Conservation (phyloP, 192 early-diverging fungal species). For the Backusella macrospora region DNA sequence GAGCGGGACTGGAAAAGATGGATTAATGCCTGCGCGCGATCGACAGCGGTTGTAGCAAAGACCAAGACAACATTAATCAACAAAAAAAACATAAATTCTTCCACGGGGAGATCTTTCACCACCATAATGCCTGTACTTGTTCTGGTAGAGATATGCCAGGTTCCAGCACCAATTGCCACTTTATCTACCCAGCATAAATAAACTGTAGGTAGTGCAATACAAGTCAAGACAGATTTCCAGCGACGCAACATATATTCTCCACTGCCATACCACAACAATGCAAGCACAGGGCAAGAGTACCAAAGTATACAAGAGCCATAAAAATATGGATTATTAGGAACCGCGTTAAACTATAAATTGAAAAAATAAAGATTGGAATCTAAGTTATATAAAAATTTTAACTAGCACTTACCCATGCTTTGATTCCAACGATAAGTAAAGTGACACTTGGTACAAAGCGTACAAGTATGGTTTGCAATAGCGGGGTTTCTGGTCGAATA, state of each 20-base stretch:
- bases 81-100: slow-evolving; percentile 55
- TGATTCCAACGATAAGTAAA: slow-evolving; percentile 21
- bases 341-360: slow-evolving; percentile 22
- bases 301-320: slow-evolving; percentile 51
- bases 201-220: slow-evolving; percentile 43
- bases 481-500: slow-evolving; percentile 20
- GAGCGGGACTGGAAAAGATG: slow-evolving; percentile 26
- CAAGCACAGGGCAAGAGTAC: slow-evolving; percentile 51
- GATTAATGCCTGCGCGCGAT: slow-evolving; percentile 34
- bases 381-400: not conserved
- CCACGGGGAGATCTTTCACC: slow-evolving; percentile 46
- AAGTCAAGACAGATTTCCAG: slow-evolving; percentile 6
- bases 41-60: slow-evolving; percentile 41
- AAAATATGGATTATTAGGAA: slow-evolving; percentile 44
- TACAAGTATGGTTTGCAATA: slow-evolving; percentile 6
- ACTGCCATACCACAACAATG: slow-evolving; percentile 51
- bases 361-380: slow-evolving; percentile 8
- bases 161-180: slow-evolving; percentile 43
- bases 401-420: slow-evolving; percentile 31
- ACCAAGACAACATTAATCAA: slow-evolving; percentile 45
- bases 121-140: slow-evolving; percentile 47
- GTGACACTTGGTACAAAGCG: slow-evolving; percentile 33
- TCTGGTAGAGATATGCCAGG: slow-evolving; percentile 49
- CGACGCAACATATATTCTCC: slow-evolving; percentile 50
- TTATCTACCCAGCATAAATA: slow-evolving; percentile 55